Percentiles rank a stretch among this genome's conserved stretches.
These are phyloP conservation scores for Botrytis fabae DNA, from an alignment of 2,329 filamentous ascomycete genomes.

Conservation along the genomic window DNA sequence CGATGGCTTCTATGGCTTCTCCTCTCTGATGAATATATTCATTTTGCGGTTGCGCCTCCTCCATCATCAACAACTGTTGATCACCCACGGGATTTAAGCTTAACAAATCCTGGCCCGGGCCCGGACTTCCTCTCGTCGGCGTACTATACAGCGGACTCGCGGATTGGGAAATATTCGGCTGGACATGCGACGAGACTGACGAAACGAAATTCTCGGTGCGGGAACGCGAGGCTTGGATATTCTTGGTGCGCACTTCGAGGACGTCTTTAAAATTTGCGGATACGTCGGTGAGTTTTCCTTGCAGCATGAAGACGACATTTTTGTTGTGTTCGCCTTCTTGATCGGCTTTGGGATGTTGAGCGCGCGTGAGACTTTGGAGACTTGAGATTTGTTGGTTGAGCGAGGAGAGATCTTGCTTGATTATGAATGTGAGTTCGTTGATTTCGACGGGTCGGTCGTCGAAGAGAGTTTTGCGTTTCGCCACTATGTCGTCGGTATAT, in stretches of 20 bases:
- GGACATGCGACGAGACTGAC: constrained; percentile 76
- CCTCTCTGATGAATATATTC: constrained; percentile 90
- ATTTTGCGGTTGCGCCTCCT: constrained; percentile 83
- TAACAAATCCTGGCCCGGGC: constrained; percentile 69
- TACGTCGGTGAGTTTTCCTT: constrained; percentile 89
- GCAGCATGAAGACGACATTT: constrained; percentile 89
- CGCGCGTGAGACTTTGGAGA: constrained; percentile 74
- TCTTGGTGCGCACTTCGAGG: constrained; percentile 92
- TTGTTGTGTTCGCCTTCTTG: constrained; percentile 98
- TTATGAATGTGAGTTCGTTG: constrained; percentile 93
- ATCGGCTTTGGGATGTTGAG: constrained; percentile 68
- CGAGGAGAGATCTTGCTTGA: constrained; percentile 91
- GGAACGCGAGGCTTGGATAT: constrained; percentile 90
- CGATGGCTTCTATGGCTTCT: constrained; percentile 94
- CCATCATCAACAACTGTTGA: constrained; percentile 88
- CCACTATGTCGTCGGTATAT: constrained; percentile 54
- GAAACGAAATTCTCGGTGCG: constrained; percentile 97
- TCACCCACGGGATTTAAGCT: constrained; percentile 84
- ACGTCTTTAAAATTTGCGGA: constrained; percentile 97
- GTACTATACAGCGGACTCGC: constrained; percentile 86
- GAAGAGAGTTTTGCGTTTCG: constrained; percentile 95
- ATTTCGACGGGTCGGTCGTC: constrained; percentile 97
- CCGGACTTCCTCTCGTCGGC: constrained; percentile 65
- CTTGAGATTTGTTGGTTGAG: constrained; percentile 84
- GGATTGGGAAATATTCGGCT: constrained; percentile 67